phyloP scores from a whole-genome alignment of 2,329 filamentous ascomycete species.

The Pseudopyrenochaeta lycopersici region DNA sequence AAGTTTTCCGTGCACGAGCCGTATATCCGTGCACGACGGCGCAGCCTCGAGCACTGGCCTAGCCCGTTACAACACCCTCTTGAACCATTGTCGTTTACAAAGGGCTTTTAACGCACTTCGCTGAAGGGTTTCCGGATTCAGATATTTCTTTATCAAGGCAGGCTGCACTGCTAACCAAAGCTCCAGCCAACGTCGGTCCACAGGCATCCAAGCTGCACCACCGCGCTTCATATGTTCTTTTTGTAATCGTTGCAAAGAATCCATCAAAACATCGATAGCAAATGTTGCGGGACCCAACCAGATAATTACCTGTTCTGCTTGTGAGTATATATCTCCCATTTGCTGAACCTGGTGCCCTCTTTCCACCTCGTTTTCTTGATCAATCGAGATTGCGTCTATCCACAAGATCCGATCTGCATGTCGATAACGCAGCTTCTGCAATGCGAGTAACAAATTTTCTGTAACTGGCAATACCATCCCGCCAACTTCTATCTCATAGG shows the following conservation, averaged over 20 bases:
- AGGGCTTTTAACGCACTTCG: constrained; percentile 7
- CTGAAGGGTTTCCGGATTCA: background rate
- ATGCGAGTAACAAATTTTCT: too few relatives aligned
- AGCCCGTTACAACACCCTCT: too few relatives aligned
- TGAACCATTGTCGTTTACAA: constrained; percentile 23
- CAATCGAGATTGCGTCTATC: background rate
- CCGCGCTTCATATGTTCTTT: constrained; percentile 2
- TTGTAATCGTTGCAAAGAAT: background rate
- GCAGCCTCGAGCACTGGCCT: too few relatives aligned
- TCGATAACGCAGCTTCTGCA: too few relatives aligned
- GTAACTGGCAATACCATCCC: too few relatives aligned
- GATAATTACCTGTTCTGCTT: constrained; percentile 32
- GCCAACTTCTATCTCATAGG: too few relatives aligned
- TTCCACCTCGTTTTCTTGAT: constrained; percentile 32
- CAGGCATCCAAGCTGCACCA: constrained; percentile 10
- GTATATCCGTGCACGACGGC: too few relatives aligned
- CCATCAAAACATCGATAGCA: constrained; percentile 12
- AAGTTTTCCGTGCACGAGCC: too few relatives aligned
- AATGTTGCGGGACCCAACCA: constrained; percentile 35
- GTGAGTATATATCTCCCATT: constrained; percentile 35
- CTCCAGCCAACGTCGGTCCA: background rate
- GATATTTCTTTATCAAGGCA: background rate
- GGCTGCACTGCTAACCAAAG: background rate
- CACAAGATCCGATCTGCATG: too few relatives aligned
- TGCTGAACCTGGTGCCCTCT: constrained; percentile 34